Percentiles rank a stretch among this genome's conserved stretches.
phyloP scores from a whole-genome alignment of 495 filamentous ascomycete genomes.

The Paragyromitra xinjiangensis region DNA sequence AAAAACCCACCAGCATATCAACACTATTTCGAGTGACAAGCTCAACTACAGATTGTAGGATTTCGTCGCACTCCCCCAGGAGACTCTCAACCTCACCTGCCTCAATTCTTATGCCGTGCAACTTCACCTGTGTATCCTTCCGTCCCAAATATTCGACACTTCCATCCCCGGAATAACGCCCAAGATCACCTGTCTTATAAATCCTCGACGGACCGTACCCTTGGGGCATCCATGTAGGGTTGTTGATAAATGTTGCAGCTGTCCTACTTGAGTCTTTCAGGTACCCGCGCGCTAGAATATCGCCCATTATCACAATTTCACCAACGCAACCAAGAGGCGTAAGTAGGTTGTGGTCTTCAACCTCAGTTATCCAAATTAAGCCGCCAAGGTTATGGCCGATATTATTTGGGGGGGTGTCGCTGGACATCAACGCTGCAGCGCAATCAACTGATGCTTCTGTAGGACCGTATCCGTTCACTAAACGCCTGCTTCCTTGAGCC shows the following conservation, averaged over 20 bases:
- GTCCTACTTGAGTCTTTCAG: slow-evolving; percentile 60
- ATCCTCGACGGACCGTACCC: slow-evolving; percentile 23
- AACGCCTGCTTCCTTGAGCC: slow-evolving; percentile 50
- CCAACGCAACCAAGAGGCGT: slow-evolving; percentile 64
- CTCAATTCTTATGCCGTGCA: slow-evolving; percentile 62
- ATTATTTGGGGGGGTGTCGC: slow-evolving; percentile 53
- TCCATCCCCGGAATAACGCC: slow-evolving; percentile 63
- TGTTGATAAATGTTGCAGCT: slow-evolving; percentile 58
- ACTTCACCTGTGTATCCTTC: slow-evolving; percentile 62
- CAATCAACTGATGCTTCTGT: slow-evolving; percentile 63
- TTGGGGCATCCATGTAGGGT: slow-evolving; percentile 34
- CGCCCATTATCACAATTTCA: slow-evolving; percentile 65
- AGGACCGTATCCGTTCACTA: slow-evolving; percentile 61
- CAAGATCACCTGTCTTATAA: slow-evolving; percentile 67
- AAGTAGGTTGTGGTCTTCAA: slow-evolving; percentile 62
- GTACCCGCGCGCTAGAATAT: slow-evolving; percentile 64
- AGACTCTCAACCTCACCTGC: slow-evolving; percentile 60
- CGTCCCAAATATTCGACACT: slow-evolving; percentile 60
- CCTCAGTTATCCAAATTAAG: slow-evolving; percentile 67
- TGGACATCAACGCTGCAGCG: slow-evolving; percentile 8
- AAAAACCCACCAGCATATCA: slow-evolving; percentile 34
- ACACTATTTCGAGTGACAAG: slow-evolving; percentile 27
- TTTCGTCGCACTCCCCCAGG: slow-evolving; percentile 8
- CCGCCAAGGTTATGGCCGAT: slow-evolving; percentile 64
- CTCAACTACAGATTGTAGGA: slow-evolving; percentile 37